Evolutionary conservation across 2,329 filamentous ascomycete species (phyloP).

Genomic region (Exophiala phaeomuriformis): DNA sequence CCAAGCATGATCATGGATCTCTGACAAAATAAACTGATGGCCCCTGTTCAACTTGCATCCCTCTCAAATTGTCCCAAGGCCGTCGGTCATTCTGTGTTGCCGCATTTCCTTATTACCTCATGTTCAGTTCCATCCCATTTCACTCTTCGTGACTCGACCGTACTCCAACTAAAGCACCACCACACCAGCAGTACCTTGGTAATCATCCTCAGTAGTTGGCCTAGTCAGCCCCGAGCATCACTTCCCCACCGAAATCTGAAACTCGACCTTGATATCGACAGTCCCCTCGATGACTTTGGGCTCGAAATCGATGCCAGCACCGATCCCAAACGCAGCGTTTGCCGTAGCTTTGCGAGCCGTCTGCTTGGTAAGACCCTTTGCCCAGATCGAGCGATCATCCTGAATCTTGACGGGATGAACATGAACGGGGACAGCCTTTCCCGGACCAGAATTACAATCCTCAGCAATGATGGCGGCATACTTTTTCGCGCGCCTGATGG

Average conservation of each 20-base stretch:
- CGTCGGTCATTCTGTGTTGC: too few relatives aligned
- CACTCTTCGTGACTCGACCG: too few relatives aligned
- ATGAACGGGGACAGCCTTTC: too few relatives aligned
- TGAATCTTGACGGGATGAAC: slow-evolving; percentile 10
- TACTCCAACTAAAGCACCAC: too few relatives aligned
- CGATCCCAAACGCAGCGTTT: slow-evolving; percentile 3
- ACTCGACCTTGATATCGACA: slow-evolving; percentile 9
- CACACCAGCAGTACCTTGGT: neutral
- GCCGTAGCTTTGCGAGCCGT: slow-evolving; percentile 1
- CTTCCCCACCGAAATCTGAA: slow-evolving; percentile 7
- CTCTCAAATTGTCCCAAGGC: too few relatives aligned
- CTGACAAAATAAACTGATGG: too few relatives aligned
- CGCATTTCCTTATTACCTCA: too few relatives aligned
- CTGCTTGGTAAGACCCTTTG: slow-evolving; percentile 1
- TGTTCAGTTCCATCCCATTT: too few relatives aligned
- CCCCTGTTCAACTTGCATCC: too few relatives aligned
- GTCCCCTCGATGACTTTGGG: slow-evolving; percentile 14
- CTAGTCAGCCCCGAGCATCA: neutral
- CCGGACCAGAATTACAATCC: slow-evolving; percentile 7
- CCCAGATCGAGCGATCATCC: slow-evolving; percentile 2
- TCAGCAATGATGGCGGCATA: slow-evolving; percentile 24
- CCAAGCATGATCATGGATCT: too few relatives aligned
- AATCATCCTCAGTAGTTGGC: too few relatives aligned
- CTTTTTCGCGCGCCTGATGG: slow-evolving; percentile 26
- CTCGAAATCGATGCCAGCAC: slow-evolving; percentile 15